A percentile compares a stretch with the other conserved stretches of the same genome.
phyloP scores from a whole-genome alignment of 2,329 filamentous ascomycete genomes.

The Diaporthe ampelina region DNA sequence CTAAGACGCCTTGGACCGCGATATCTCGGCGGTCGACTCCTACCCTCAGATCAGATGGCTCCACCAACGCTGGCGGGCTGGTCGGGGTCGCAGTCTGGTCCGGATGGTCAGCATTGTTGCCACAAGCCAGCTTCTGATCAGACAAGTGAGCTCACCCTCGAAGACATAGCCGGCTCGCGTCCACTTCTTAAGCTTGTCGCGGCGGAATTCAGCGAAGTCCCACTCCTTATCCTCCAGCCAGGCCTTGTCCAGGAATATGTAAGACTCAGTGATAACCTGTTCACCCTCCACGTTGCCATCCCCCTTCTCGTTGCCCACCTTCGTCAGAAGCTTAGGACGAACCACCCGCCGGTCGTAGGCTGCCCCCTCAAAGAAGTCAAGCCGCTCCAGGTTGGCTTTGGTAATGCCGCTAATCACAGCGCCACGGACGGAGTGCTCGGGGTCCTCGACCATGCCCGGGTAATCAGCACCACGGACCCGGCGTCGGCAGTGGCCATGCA shows the following conservation, averaged over 20 bases:
- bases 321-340: conserved; percentile 64
- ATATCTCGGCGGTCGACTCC: background rate
- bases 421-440: conserved; percentile 75
- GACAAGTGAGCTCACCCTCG: conserved; percentile 51
- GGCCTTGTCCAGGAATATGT: conserved; percentile 70
- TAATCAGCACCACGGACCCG: conserved; percentile 82
- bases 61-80: conserved; percentile 43
- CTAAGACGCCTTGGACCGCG: background rate
- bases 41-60: conserved; percentile 24
- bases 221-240: conserved; percentile 81
- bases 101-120: conserved; percentile 10
- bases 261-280: conserved; percentile 70
- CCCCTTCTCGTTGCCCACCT: conserved; percentile 54
- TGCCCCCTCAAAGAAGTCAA: conserved; percentile 86
- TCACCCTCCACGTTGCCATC: conserved; percentile 59
- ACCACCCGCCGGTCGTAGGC: conserved; percentile 76
- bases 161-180: conserved; percentile 64
- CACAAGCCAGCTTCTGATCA: background rate
- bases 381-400: conserved; percentile 77
- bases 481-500: conserved; percentile 78
- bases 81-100: conserved; percentile 43
- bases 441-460: conserved; percentile 78
- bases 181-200: conserved; percentile 76
- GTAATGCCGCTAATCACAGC: conserved; percentile 84
- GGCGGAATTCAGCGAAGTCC: conserved; percentile 88